Conservation (phyloP, 345 rosid genomes). For the Arabidopsis suecica region DNA sequence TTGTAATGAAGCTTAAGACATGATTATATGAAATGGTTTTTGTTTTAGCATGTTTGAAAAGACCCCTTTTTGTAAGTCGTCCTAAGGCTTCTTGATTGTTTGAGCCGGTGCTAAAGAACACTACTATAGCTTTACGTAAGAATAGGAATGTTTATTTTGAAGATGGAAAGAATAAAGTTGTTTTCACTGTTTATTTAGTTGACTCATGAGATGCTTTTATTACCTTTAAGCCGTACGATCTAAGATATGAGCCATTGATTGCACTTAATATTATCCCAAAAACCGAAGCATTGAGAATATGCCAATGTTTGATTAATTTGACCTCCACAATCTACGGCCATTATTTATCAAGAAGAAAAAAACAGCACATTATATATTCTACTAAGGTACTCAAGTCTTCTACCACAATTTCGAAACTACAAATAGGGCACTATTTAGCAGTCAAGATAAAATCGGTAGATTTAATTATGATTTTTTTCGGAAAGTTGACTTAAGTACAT, state of each 20-base stretch:
- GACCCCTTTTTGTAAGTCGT: no score
- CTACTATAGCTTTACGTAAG: background rate
- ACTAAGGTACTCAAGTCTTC: background rate
- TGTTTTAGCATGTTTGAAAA: no score
- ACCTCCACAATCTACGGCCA: constrained; percentile 41
- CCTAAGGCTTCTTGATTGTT: no score
- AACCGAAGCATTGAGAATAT: constrained; percentile 26
- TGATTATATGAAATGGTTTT: no score
- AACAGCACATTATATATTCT: background rate
- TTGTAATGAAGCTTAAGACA: no score
- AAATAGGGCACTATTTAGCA: constrained; percentile 5
- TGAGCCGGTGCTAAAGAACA: no score
- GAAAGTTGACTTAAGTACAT: constrained; percentile 26
- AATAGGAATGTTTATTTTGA: background rate
- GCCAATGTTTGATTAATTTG: constrained; percentile 16
- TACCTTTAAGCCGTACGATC: constrained; percentile 18
- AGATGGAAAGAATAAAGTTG: constrained; percentile 11
- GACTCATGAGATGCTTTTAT: constrained; percentile 22
- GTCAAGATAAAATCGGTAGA: constrained; percentile 14
- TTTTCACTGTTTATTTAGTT: constrained; percentile 7
- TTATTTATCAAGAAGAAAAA: constrained; percentile 12
- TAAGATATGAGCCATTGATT: constrained; percentile 32
- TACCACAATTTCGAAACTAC: background rate
- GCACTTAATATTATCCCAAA: constrained; percentile 10
- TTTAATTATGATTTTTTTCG: background rate